phyloP scores from a whole-genome alignment of 1,139 yeast genomes.

The Yamadazyma diospyri region DNA sequence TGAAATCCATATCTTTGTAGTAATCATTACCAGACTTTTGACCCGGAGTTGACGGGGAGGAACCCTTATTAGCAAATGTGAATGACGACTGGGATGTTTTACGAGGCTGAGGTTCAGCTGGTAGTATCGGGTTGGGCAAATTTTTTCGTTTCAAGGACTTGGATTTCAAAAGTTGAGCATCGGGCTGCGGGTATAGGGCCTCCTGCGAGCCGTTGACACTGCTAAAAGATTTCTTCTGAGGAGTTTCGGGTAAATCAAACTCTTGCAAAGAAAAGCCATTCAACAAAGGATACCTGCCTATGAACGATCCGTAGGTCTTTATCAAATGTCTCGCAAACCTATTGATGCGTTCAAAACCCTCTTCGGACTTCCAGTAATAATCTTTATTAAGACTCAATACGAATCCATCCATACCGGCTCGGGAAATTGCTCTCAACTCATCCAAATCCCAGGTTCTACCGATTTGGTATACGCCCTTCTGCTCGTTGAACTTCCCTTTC shows the following conservation, averaged over 20 bases:
- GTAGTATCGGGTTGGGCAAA: constrained; percentile 24
- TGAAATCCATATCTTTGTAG: constrained; percentile 40
- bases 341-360: constrained; percentile 58
- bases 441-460: constrained; percentile 93
- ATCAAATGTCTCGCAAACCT: constrained; percentile 61
- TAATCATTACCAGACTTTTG: constrained; percentile 13
- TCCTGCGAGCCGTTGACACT: constrained; percentile 12
- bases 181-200: constrained; percentile 22
- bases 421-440: constrained; percentile 58
- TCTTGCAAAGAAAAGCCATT: constrained; percentile 35
- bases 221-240: constrained; percentile 17
- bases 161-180: constrained; percentile 23
- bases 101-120: constrained; percentile 20
- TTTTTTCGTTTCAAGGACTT: constrained; percentile 26
- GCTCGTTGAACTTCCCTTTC: constrained; percentile 79
- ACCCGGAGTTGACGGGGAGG: constrained; percentile 4
- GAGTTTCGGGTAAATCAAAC: constrained; percentile 32
- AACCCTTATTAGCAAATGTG: constrained; percentile 5
- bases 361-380: constrained; percentile 81
- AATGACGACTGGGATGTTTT: constrained; percentile 12
- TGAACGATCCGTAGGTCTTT: constrained; percentile 62
- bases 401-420: constrained; percentile 55
- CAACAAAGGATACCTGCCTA: constrained; percentile 62
- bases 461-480: constrained; percentile 70
- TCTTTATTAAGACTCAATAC: constrained; percentile 65